Evolutionary conservation across 2,329 filamentous ascomycete genomes (phyloP), one percentile per base, ranked within the genome.

Genomic region (Dryadomyces sulphureus): DNA sequence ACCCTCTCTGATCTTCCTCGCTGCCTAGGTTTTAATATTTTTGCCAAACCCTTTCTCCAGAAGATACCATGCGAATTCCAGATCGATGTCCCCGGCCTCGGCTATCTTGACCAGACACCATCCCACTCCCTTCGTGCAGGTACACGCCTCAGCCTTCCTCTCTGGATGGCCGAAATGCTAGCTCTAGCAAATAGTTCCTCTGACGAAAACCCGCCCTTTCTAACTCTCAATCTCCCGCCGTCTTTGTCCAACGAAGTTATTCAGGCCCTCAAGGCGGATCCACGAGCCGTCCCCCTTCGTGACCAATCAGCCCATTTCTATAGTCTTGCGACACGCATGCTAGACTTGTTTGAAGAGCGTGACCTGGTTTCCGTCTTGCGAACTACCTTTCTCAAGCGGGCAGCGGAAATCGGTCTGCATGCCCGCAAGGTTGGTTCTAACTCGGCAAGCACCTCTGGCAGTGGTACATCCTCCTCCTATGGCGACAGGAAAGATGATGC

Each of bases 11-110:
- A 32, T 32, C 4, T 32, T 32, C 14, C 39, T 21, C 16, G 21
- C 8, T n/a, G 9, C 5, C 20, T 34, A 7, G 11, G 46, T 27
- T 44, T 17, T 11, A 43, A 43, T 45, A 49, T 32, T 14, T 42
- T 7, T n/a, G 25, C 43, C 19, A 30, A 19, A 32, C 12, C 24
- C 4, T 7, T n/a, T 21, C n/a, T 21, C 2, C 55, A 94, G 80
- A 96, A 95, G 84, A 77, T 95, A 27, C 90, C 92, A 36, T 94
- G 89, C 68, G 93, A 84, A 44, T 95, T 96, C 65, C 84, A 94
- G 59, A 76, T 95, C 57, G 84, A 90, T 49, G 81, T 94, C 27
- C 83, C 88, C 19, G 80, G 84, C 47, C 76, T 96, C 40, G 89
- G 89, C 54, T 87, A 94, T 61, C 73, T 98, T 49, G 88, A 94